phyloP scores from a whole-genome alignment of 805 yeast genomes.

The Isabelozyma heimii region DNA sequence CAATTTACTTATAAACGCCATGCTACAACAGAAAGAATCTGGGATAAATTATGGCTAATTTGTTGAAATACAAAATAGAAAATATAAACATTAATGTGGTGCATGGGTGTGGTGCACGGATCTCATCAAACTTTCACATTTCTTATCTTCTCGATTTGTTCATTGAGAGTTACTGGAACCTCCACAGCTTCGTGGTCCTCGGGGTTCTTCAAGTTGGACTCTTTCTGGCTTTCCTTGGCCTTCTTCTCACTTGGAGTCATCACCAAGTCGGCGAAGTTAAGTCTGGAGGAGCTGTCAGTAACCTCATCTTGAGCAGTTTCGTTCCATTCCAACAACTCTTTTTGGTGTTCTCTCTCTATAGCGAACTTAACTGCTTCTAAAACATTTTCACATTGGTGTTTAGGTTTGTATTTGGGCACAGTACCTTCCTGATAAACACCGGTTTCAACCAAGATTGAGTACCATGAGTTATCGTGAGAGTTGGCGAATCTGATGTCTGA shows the following conservation, averaged over 20 bases:
- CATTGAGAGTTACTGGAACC: constrained; percentile 49
- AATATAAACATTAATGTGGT: neutral
- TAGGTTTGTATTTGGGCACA: constrained; percentile 75
- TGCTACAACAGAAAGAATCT: neutral
- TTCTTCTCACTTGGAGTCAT: constrained; percentile 41
- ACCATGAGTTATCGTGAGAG: constrained; percentile 83
- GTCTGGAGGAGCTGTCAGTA: constrained; percentile 14
- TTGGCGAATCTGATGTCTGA: constrained; percentile 86
- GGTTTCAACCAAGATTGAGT: constrained; percentile 78
- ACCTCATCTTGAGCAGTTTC: constrained; percentile 38
- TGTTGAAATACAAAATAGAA: too few relatives aligned
- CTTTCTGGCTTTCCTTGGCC: constrained; percentile 9
- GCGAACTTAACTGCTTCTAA: constrained; percentile 82
- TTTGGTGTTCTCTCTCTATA: constrained; percentile 73
- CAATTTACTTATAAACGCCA: neutral
- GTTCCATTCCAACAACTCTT: constrained; percentile 76
- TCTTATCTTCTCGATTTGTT: constrained; percentile 36
- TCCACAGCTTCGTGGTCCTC: constrained; percentile 46
- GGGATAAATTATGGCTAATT: too few relatives aligned
- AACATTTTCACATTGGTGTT: constrained; percentile 68
- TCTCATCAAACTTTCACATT: constrained; percentile 15
- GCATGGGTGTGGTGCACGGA: neutral
- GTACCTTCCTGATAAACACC: constrained; percentile 86
- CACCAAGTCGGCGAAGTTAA: constrained; percentile 44
- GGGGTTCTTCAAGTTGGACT: constrained; percentile 6